A percentile compares a stretch with the other conserved stretches of the same genome.
phyloP scores from a whole-genome alignment of 108 stramenopile species.

The Bacterosira constricta region DNA sequence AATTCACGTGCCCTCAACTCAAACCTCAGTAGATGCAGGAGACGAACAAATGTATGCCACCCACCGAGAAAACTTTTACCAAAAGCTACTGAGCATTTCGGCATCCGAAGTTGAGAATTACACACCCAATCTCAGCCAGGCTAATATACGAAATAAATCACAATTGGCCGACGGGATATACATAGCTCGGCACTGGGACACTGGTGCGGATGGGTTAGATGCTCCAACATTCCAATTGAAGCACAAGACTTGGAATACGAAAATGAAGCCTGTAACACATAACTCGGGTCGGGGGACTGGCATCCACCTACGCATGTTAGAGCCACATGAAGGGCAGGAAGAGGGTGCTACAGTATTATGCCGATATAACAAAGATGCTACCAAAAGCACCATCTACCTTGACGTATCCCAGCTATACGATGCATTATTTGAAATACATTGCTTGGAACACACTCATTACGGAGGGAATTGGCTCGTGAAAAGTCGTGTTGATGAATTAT shows the following conservation, averaged over 20 bases:
- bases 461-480: slow-evolving; percentile 11
- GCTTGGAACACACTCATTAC: slow-evolving; percentile 8
- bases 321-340: neutral
- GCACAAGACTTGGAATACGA: slow-evolving; percentile 37
- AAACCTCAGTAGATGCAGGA: slow-evolving; percentile 1
- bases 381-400: slow-evolving; percentile 25
- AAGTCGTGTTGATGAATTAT: slow-evolving; percentile 20
- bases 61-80: slow-evolving; percentile 26
- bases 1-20: slow-evolving; percentile 13
- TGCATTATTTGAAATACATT: slow-evolving; percentile 36
- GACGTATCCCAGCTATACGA: slow-evolving; percentile 28
- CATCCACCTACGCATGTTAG: slow-evolving; percentile 25
- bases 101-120: slow-evolving; percentile 10
- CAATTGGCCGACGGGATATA: slow-evolving; percentile 21
- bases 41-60: neutral
- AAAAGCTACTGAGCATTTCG: slow-evolving; percentile 1
- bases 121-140: slow-evolving; percentile 1
- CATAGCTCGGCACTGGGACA: slow-evolving; percentile 27
- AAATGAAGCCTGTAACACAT: slow-evolving; percentile 14
- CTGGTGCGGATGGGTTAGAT: slow-evolving; percentile 25
- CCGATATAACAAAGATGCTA: slow-evolving; percentile 18
- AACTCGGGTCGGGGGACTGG: slow-evolving; percentile 31
- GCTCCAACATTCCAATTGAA: slow-evolving; percentile 18
- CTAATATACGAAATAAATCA: slow-evolving; percentile 16
- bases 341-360: slow-evolving; percentile 18